phyloP scores from a whole-genome alignment of 225 moss, liverwort and hornwort genomes.

The Polytrichum commune region DNA sequence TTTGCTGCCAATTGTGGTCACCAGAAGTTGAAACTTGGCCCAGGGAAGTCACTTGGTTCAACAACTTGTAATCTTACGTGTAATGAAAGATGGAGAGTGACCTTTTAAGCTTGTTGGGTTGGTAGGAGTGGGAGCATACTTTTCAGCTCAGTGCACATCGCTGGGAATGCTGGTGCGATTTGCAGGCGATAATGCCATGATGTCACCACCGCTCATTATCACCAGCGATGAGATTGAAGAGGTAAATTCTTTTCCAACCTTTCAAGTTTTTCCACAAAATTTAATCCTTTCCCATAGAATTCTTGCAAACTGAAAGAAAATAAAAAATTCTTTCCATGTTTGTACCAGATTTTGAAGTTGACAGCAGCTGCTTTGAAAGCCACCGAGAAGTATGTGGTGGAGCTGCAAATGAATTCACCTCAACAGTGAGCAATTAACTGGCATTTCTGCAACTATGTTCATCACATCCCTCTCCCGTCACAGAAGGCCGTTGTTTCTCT shows the following conservation, averaged over 20 bases:
- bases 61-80: no score
- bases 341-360: slow-evolving; percentile 35
- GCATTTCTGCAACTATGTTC: no score
- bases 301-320: not conserved
- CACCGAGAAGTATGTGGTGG: slow-evolving; percentile 35
- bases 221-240: slow-evolving; percentile 40
- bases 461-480: no score
- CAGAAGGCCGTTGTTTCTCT: no score
- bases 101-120: not conserved
- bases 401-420: slow-evolving; percentile 9
- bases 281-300: not conserved
- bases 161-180: slow-evolving; percentile 76
- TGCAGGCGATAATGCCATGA: slow-evolving; percentile 77
- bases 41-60: no score
- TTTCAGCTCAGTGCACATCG: slow-evolving; percentile 65
- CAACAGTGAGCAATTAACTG: no score
- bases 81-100: no score
- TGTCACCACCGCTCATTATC: slow-evolving; percentile 82
- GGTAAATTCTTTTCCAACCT: slow-evolving; percentile 8
- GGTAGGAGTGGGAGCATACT: slow-evolving; percentile 60
- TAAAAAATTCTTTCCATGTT: not conserved
- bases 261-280: not conserved
- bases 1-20: no score
- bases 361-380: slow-evolving; percentile 42
- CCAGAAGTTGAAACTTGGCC: no score